A percentile compares a stretch with the other conserved stretches of the same genome.
Evolutionary conservation across 148 eudicot genomes (phyloP).

Genomic region (Heliamphora exappendiculata): DNA sequence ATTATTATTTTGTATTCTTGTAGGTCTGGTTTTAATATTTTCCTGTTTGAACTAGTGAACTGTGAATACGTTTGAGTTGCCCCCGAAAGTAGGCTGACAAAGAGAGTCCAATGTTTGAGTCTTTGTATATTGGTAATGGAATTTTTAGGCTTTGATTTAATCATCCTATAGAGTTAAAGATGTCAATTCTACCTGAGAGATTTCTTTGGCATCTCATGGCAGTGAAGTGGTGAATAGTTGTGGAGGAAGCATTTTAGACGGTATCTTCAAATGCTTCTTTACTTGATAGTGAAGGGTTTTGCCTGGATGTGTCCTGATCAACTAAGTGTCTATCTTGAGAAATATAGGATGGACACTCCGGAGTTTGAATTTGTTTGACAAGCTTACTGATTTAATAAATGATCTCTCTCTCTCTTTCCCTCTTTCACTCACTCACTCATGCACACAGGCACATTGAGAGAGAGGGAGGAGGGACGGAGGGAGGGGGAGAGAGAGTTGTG

Average conservation of each 20-base stretch:
- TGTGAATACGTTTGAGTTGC: background rate
- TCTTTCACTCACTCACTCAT: background rate
- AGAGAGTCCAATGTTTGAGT: background rate
- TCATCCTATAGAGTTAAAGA: background rate
- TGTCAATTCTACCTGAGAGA: background rate
- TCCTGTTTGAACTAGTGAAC: background rate
- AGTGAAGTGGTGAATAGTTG: background rate
- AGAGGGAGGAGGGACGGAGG: background rate
- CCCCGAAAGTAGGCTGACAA: background rate
- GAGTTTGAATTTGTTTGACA: constrained; percentile 4
- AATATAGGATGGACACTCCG: background rate
- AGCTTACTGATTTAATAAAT: background rate
- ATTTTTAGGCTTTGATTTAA: background rate
- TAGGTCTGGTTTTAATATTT: background rate
- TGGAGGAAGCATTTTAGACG: background rate
- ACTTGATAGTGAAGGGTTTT: background rate
- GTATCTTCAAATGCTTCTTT: background rate
- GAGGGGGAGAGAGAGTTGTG: background rate
- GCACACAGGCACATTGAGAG: background rate
- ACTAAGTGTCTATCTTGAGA: background rate
- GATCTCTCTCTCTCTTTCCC: background rate
- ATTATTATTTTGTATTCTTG: no score
- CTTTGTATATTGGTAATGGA: background rate
- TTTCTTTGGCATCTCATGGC: background rate
- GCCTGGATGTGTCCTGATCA: background rate